Percentiles rank a stretch among this genome's conserved stretches.
These are phyloP conservation scores for Inga laurina DNA, from an alignment of 306 rosid genomes.

Conservation along the genomic window DNA sequence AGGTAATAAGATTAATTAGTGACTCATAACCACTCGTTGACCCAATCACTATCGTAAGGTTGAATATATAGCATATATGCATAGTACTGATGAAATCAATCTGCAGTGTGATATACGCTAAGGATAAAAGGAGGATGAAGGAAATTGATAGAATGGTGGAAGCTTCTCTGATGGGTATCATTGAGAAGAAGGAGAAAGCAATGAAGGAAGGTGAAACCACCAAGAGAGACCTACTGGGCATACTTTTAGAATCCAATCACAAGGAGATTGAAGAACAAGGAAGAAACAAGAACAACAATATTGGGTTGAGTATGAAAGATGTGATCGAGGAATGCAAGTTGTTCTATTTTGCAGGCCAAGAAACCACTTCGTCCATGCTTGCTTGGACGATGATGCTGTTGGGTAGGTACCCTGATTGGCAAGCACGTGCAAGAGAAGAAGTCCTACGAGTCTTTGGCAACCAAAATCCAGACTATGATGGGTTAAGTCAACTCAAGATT, in stretches of 20 bases:
- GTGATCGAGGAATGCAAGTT: not conserved
- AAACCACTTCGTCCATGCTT: not conserved
- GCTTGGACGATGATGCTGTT: constrained; percentile 1
- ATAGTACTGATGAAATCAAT: not conserved
- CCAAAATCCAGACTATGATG: not conserved
- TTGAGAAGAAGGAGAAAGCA: constrained; percentile 42
- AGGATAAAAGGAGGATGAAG: constrained; percentile 25
- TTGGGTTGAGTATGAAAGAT: not conserved
- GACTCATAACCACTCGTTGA: too few relatives aligned
- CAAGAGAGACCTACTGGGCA: constrained; percentile 39
- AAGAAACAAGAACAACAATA: not conserved
- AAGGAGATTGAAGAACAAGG: constrained; percentile 39
- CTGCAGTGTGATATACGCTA: constrained; percentile 23
- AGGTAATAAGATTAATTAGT: constrained; percentile 2
- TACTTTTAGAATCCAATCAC: constrained; percentile 51
- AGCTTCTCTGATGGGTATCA: constrained; percentile 13
- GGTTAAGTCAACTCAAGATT: not conserved
- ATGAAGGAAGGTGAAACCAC: constrained; percentile 30
- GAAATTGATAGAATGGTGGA: not conserved
- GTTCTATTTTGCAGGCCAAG: not conserved
- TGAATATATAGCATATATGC: not conserved
- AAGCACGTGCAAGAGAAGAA: not conserved
- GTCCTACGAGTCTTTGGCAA: not conserved
- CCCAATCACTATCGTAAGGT: too few relatives aligned
- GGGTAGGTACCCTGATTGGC: not conserved